A percentile compares a stretch with the other conserved stretches of the same genome.
Evolutionary conservation across 345 rosid species (phyloP).

Genomic region (Populus simonii): DNA sequence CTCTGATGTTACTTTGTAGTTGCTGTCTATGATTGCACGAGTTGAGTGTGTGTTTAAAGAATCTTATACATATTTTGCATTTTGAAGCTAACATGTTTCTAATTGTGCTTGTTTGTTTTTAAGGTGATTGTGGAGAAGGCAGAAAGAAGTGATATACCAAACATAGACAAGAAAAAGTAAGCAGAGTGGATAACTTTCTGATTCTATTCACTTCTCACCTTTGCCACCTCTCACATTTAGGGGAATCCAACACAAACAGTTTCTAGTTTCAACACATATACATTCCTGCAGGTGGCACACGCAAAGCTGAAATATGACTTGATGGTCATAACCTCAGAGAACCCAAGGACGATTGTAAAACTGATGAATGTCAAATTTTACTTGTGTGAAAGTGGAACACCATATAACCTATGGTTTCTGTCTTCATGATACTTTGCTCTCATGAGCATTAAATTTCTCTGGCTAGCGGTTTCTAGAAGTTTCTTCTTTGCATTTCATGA

Average conservation of each 20-base stretch:
- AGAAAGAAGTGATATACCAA: constrained; percentile 89
- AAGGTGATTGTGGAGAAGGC: constrained; percentile 97
- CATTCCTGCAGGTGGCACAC: background rate
- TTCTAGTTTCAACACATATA: background rate
- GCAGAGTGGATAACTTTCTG: constrained; percentile 4
- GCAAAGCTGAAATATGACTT: background rate
- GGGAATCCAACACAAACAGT: background rate
- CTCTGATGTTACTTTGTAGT: background rate
- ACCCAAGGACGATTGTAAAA: background rate
- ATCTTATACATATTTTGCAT: background rate
- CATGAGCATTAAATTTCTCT: too few species aligned
- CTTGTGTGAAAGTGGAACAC: background rate
- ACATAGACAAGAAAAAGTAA: constrained; percentile 95
- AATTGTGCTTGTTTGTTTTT: constrained; percentile 9
- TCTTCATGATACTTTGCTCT: too few species aligned
- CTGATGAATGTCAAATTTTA: background rate
- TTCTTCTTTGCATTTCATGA: background rate
- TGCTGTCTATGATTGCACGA: background rate
- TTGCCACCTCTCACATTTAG: background rate
- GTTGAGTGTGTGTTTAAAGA: background rate
- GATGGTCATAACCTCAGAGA: background rate
- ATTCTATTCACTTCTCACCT: background rate
- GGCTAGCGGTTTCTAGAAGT: too few species aligned
- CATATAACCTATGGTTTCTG: background rate
- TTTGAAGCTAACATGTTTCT: constrained; percentile 12